These are phyloP conservation scores for Benincasa hispida DNA, from an alignment of 306 rosid species.

Conservation along the genomic window DNA sequence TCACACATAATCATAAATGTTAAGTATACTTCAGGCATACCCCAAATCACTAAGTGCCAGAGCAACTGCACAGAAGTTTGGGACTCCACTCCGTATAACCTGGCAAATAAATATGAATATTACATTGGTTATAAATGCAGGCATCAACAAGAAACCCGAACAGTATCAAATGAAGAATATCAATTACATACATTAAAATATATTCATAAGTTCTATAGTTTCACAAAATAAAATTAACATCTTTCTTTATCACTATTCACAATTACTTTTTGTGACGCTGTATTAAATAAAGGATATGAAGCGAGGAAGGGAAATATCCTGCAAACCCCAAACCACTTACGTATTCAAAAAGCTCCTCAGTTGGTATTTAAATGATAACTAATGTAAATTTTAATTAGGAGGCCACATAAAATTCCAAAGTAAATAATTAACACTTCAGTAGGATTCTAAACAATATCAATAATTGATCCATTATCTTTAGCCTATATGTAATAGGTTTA, in stretches of 20 bases:
- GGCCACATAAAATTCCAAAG: not conserved
- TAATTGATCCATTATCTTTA: not conserved
- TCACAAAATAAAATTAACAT: not conserved
- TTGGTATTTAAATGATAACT: not conserved
- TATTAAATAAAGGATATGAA: not conserved
- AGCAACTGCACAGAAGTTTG: slow-evolving; percentile 91
- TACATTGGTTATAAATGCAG: not conserved
- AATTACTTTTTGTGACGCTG: not conserved
- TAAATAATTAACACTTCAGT: not conserved
- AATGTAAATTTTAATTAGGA: not conserved
- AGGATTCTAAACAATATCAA: not conserved
- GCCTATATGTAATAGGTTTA: not conserved
- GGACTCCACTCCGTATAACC: slow-evolving; percentile 92
- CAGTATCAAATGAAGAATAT: not conserved
- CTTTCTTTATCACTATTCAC: not conserved
- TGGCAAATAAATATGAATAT: slow-evolving; percentile 24
- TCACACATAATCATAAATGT: not conserved
- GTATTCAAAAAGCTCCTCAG: not conserved
- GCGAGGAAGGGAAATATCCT: not conserved
- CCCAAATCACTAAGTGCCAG: slow-evolving; percentile 81
- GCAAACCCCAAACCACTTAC: not conserved
- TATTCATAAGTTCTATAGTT: no score
- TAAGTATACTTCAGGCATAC: slow-evolving; percentile 29
- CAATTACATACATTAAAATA: not conserved
- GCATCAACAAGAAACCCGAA: not conserved